Conservation (phyloP, 345 rosid species). For the Toxicodendron radicans region DNA sequence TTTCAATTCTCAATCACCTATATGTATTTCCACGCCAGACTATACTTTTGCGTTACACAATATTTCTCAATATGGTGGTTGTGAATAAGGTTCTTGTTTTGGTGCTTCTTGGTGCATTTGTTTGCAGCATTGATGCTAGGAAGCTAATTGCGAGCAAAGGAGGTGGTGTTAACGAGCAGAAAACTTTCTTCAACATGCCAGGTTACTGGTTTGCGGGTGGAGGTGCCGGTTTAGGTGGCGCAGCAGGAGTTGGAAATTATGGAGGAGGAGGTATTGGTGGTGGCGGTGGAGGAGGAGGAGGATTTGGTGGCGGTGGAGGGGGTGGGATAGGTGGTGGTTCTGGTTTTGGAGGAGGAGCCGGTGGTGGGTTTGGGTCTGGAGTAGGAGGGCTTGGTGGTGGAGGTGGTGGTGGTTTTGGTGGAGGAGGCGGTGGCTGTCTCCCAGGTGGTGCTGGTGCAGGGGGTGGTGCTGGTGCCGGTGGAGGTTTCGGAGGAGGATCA, state of each 20-base stretch:
- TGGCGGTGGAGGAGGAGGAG: conserved; percentile 15
- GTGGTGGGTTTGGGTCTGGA: conserved; percentile 12
- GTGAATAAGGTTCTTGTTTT: conserved; percentile 9
- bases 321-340: conserved; percentile 10
- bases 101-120: conserved; percentile 31
- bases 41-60: background rate
- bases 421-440: conserved; percentile 9
- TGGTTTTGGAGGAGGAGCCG: conserved; percentile 11
- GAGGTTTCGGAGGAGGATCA: conserved; percentile 24
- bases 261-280: conserved; percentile 16
- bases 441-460: conserved; percentile 9
- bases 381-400: conserved; percentile 23
- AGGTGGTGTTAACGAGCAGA: conserved; percentile 17
- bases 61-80: conserved; percentile 2
- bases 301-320: conserved; percentile 20
- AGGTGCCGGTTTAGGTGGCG: background rate
- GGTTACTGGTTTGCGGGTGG: background rate
- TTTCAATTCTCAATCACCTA: conserved; percentile 4
- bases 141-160: conserved; percentile 29
- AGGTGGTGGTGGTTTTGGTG: conserved; percentile 11
- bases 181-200: conserved; percentile 24
- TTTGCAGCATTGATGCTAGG: conserved; percentile 42
- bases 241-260: background rate
- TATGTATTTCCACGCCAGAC: background rate
- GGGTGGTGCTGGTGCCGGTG: conserved; percentile 13